Percentiles rank a stretch among this genome's conserved stretches.
phyloP scores from a whole-genome alignment of 2,329 filamentous ascomycete species.

The Chrysosphaeria jannelii region DNA sequence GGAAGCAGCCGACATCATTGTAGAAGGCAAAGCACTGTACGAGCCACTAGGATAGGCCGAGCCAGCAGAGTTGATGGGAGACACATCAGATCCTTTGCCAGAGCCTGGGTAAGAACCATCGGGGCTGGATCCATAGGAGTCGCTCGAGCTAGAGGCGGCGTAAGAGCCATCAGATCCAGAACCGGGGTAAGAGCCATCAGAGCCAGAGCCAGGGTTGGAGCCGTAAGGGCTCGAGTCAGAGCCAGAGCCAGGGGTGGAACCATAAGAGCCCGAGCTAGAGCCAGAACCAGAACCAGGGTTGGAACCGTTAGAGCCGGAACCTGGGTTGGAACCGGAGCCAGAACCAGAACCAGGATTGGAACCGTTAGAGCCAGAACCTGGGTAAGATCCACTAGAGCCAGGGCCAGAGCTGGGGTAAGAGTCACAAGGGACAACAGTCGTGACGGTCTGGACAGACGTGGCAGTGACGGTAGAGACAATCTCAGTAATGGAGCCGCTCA shows the following conservation, averaged over 20 bases:
- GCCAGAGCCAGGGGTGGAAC: slow-evolving; percentile 1
- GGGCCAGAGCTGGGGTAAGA: too few relatives aligned
- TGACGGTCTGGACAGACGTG: too few relatives aligned
- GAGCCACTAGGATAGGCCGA: too few relatives aligned
- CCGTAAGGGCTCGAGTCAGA: slow-evolving; percentile 1
- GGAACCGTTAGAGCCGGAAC: background rate
- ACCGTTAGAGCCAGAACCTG: background rate
- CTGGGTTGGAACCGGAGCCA: slow-evolving; percentile 1
- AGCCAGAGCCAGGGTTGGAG: slow-evolving; percentile 1
- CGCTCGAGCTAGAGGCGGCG: slow-evolving; percentile 1
- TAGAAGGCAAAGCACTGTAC: slow-evolving; percentile 8
- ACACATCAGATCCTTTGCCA: background rate
- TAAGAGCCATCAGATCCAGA: background rate
- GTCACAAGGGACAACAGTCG: too few relatives aligned
- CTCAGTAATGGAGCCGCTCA: too few relatives aligned
- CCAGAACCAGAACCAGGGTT: background rate
- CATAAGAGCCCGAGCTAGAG: background rate
- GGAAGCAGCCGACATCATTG: slow-evolving; percentile 8
- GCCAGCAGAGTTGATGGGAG: slow-evolving; percentile 6
- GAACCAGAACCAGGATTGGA: slow-evolving; percentile 1
- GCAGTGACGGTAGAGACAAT: too few relatives aligned
- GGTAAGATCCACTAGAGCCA: too few relatives aligned
- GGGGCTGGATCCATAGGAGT: slow-evolving; percentile 1
- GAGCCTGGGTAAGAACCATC: background rate
- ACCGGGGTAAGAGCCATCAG: background rate